phyloP scores from a whole-genome alignment of 176 grass and related monocot genomes.

The Zea mays region Zm-B73-REFERENCE-NAM-5.0 NC_050101.1:145248001-145248500 shows the following conservation, averaged over 20 bases:
- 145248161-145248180: neutral
- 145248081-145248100: constrained; percentile 97
- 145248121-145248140: constrained; percentile 86
- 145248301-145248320: constrained; percentile 91
- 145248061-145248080: constrained; percentile 66
- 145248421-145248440: neutral
- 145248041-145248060: constrained; percentile 25
- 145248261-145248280: constrained; percentile 86
- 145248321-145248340: constrained; percentile 85
- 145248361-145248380: constrained; percentile 51
- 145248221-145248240: constrained; percentile 4
- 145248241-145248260: constrained; percentile 66
- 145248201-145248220: neutral
- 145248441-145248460: constrained; percentile 6
- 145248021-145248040: constrained; percentile 3
- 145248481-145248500: constrained; percentile 19
- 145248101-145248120: constrained; percentile 88
- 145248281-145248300: constrained; percentile 50
- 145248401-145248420: constrained; percentile 83
- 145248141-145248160: constrained; percentile 64
- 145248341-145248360: constrained; percentile 71
- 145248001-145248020: constrained; percentile 70
- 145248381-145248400: constrained; percentile 58
- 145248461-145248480: neutral
- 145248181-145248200: constrained; percentile 26